Evolutionary conservation across 768 basidiomycete species (phyloP), one percentile per base, ranked within the genome.

Genomic region (Austroboletus festivus): DNA sequence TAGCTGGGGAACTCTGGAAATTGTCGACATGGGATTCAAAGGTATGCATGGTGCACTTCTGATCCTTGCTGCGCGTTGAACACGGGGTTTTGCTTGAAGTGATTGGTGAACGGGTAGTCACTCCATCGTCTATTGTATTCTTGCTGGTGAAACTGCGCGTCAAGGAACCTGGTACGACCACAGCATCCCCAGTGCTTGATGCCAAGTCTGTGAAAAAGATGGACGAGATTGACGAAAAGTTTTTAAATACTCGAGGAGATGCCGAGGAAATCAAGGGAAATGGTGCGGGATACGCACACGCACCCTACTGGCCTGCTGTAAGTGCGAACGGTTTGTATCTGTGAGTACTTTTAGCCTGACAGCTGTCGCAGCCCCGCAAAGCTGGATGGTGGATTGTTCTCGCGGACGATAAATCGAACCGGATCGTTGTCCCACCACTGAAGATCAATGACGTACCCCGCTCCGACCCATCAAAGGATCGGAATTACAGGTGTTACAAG

Each of bases 371-470:
- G 90, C 76, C 84, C 47, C 91, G 93, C 50, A 94, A 89, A 68
- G 88, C 94, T 1, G 77, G 81, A 20, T 98, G 92, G 91, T 94
- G 93, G 88, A 73, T 95, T 44, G 77, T 95, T 11, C 80, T 96
- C 19, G 89, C 86, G 0, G 93, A 96, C 61, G 83, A 88, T 51
- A 93, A 93, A 67, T 77, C 81, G 11, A 85, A 88, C 66, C 80
- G 84, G 26, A 77, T 93, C 38, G 87, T 95, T 35, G 90, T 96
- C 1, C 91, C 92, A 15, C 94, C 94, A 0, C 69, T 85, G 61
- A 85, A 83, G 62, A 79, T 96, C 55, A 75, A 77, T 20, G 91
- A 93, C 53, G 78, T 96, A 13, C 93, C 93, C 1, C 76, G 70
- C 41, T 73, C 81, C 35, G 71, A 85, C 34, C 64, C 70, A 34